A percentile compares a stretch with the other conserved stretches of the same genome.
phyloP scores from a whole-genome alignment of 306 rosid genomes.

The Cercis canadensis region DNA sequence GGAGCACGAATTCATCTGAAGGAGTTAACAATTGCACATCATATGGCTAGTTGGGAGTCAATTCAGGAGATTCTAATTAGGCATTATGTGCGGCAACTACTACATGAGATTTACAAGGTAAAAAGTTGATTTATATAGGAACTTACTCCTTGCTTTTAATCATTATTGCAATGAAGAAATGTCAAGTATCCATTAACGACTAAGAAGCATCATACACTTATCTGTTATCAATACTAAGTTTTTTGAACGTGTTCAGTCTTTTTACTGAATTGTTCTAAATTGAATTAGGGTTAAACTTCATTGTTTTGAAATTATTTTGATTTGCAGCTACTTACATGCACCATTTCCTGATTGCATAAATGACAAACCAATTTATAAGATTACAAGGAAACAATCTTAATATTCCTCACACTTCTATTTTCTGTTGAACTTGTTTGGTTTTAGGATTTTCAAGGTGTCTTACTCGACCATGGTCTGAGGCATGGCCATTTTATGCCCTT shows the following conservation, averaged over 20 bases:
- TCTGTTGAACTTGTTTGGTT: no score
- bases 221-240: conserved; percentile 1
- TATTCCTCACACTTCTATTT: no score
- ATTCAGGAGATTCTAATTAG: conserved; percentile 74
- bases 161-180: conserved; percentile 8
- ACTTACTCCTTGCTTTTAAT: background rate
- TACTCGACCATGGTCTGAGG: no score
- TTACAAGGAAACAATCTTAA: no score
- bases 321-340: conserved; percentile 10
- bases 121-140: conserved; percentile 10
- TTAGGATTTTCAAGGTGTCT: no score
- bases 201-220: background rate
- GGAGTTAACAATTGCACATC: conserved; percentile 81
- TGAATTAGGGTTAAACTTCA: background rate
- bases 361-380: no score
- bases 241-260: conserved; percentile 26
- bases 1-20: conserved; percentile 91
- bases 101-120: conserved; percentile 97
- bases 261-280: background rate
- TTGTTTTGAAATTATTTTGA: background rate
- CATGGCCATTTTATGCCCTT: no score
- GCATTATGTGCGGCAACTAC: conserved; percentile 89
- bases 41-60: conserved; percentile 92
- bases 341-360: background rate
- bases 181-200: conserved; percentile 6